Percentiles rank a stretch among this genome's conserved stretches.
Evolutionary conservation across 164 flowering plant genomes (phyloP).

Genomic region (Piper betle): DNA sequence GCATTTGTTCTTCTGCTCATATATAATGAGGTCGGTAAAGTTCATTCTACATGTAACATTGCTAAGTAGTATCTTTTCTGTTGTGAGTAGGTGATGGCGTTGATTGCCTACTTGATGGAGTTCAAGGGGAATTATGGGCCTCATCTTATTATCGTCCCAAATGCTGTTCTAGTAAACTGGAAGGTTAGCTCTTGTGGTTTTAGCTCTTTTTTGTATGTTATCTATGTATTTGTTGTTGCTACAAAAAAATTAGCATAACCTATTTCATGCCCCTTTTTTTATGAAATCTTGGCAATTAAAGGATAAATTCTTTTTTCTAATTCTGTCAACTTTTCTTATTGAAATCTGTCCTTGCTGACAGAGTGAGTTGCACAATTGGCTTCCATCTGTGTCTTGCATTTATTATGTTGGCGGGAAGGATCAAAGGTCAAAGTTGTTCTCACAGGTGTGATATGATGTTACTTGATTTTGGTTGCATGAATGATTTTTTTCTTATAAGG

Average conservation of each 20-base stretch:
- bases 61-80: background rate
- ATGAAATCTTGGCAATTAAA: too few species aligned
- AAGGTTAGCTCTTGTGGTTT: constrained; percentile 41
- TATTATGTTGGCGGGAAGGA: constrained; percentile 95
- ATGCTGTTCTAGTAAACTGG: constrained; percentile 99
- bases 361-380: constrained; percentile 95
- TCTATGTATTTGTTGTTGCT: background rate
- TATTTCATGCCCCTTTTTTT: background rate
- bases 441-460: constrained; percentile 49
- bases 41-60: too few species aligned
- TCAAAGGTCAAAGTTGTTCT: constrained; percentile 78
- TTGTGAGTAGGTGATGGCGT: constrained; percentile 78
- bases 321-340: background rate
- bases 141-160: constrained; percentile 97
- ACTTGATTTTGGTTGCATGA: background rate
- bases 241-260: too few species aligned
- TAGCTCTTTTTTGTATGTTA: background rate
- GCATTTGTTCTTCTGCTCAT: background rate
- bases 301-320: background rate
- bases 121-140: constrained; percentile 99
- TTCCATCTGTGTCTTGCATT: constrained; percentile 88
- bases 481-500: too few species aligned
- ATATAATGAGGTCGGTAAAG: background rate
- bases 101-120: constrained; percentile 98
- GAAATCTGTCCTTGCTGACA: constrained; percentile 15